Base-by-base conservation (phyloP, 805 yeast species). In the Peterozyma toletana region DNA sequence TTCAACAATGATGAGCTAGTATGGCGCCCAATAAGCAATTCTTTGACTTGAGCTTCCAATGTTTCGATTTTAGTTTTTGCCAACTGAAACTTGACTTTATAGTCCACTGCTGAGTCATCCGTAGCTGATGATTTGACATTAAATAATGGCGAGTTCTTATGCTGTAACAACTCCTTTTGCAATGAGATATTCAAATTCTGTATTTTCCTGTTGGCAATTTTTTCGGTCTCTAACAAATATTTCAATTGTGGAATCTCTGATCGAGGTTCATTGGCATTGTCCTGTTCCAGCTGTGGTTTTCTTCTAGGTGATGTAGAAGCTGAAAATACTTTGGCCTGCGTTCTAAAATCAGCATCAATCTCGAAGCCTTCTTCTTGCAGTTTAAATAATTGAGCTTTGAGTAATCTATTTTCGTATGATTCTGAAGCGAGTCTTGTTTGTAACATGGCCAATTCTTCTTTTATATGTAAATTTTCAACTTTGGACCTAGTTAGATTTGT, bases 381-480 rank as follows among this genome's bases (percentile, higher is more conserved):
- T 36, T 64, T 69, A 30, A 64, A 63, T 4, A 77, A 42, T 37
- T 69, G 70, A 11, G 73, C 70, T 38, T 62, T 67, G 48, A 69
- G 54, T 41, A 63, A 75, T 53, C 75, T 78, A 47, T 71, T 75
- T 43, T 78, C 83, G 48, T 76, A 75, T 6, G 80, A 69, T 40
- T 79, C 82, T n/a, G 82, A 70, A 2, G 83, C 81, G n/a, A 80
- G 57, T 51, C 86, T 70, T 2, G 81, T 74, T 50, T 81, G 83
- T 11, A 85, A 59, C 51, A 83, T 63, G 30, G 72, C 70, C 41
- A 82, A 54, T 47, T 83, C 87, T 38, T 83, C 78, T 18, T 68
- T 63, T 37, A 82, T 57, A 46, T 50, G 44, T 30, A 49, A 46
- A 27, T 53, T 47, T 31, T 48, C 48, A 33, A 40, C 33, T 15